These are phyloP conservation scores for Aspergillus cristatus DNA, from an alignment of 495 filamentous ascomycete genomes.

Conservation along the genomic window DNA sequence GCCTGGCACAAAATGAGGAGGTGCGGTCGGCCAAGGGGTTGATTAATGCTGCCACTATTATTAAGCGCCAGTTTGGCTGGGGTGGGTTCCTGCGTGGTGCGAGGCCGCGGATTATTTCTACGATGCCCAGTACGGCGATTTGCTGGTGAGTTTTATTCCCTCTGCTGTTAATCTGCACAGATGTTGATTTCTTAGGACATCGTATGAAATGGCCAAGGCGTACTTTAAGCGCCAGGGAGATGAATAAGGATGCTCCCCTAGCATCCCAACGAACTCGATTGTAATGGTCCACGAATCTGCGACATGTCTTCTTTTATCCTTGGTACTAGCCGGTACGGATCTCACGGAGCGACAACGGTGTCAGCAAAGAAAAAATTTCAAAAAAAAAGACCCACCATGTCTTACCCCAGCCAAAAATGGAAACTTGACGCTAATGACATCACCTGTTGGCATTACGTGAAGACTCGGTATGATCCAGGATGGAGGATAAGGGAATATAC, in stretches of 20 bases:
- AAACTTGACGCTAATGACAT: no score
- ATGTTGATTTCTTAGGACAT: conserved; percentile 46
- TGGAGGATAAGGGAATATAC: no score
- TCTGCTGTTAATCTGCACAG: background rate
- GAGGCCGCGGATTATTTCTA: conserved; percentile 83
- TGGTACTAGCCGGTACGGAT: conserved; percentile 1
- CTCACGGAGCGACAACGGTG: no score
- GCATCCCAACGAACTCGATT: conserved; percentile 2
- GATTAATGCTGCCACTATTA: conserved; percentile 67
- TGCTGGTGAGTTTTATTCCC: conserved; percentile 68
- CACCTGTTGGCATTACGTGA: no score
- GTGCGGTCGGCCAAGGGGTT: conserved; percentile 80
- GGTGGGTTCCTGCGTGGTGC: conserved; percentile 87
- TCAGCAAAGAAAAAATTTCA: no score
- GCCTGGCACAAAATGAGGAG: conserved; percentile 69
- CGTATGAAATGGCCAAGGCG: conserved; percentile 72
- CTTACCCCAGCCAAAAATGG: no score
- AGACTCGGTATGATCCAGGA: no score
- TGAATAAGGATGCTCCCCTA: conserved; percentile 10
- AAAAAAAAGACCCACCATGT: no score
- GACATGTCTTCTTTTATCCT: background rate
- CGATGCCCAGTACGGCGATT: conserved; percentile 97
- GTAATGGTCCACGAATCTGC: no score
- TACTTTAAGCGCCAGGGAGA: conserved; percentile 48
- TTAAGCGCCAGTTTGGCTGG: conserved; percentile 76